Conservation (phyloP, 75 land plant species). For the Ceratopteris richardii region DNA sequence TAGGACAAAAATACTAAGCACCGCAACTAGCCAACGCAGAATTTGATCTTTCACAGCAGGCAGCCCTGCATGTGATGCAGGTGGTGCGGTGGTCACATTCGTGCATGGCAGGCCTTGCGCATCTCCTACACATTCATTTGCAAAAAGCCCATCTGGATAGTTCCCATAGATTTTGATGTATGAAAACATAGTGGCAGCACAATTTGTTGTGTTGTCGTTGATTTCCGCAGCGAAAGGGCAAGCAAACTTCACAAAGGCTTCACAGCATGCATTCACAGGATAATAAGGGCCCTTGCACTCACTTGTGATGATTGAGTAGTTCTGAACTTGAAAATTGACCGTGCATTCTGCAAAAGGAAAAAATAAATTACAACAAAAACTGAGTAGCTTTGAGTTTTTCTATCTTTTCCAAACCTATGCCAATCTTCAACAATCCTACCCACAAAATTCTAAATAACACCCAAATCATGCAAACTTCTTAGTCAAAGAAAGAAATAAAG, state of each 20-base stretch:
- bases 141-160: constrained; percentile 56
- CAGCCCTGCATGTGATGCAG: background rate
- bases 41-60: too few species aligned
- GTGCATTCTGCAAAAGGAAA: constrained; percentile 35
- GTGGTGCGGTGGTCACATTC: constrained; percentile 8
- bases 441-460: too few species aligned
- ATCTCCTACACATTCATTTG: constrained; percentile 33
- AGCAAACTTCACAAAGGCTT: constrained; percentile 40
- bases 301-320: constrained; percentile 62
- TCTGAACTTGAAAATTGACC: constrained; percentile 35
- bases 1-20: too few species aligned
- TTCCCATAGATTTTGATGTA: constrained; percentile 52
- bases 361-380: background rate
- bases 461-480: too few species aligned
- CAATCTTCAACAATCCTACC: constrained; percentile 8
- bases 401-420: constrained; percentile 1
- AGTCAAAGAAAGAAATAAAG: too few species aligned
- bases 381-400: too few species aligned
- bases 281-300: constrained; percentile 48
- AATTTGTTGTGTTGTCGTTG: constrained; percentile 38
- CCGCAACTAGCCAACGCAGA: too few species aligned
- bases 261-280: constrained; percentile 27
- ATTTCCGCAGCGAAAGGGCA: constrained; percentile 38
- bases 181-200: constrained; percentile 46
- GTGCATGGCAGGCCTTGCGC: constrained; percentile 38